Base-by-base conservation (phyloP, 441 rosid genomes). In the Biscutella laevigata region DNA sequence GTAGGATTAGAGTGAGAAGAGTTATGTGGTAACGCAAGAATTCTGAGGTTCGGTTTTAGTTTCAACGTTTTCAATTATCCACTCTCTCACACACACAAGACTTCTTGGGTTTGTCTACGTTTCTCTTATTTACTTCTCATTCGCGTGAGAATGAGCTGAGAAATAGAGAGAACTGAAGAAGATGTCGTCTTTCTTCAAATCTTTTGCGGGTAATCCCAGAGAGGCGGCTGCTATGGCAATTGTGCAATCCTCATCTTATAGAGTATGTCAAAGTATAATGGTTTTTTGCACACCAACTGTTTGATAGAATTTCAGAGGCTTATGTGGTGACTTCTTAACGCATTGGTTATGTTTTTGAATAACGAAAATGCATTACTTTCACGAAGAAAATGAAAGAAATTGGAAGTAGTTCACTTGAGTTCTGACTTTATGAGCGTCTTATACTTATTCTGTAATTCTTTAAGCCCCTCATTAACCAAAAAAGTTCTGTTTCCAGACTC, bases 181-280 rank as follows among this genome's bases (percentile, higher is more conserved):
- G 43, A 68, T 56, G 72, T 42, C 72, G 0, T 74, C 83, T 8
- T 61, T 69, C 51, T 70, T 77, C 34, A 77, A 81, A 64, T 78
- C 83, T 15, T 53, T 83, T 32, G 72, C 82, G 1, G 67, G 70
- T 4, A 74, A 70, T 70, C 66, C 84, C 64, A 76, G 74, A 15
- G 71, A 70, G 37, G 83, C 77, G 58, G 79, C 90, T 66, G 74
- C 78, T 7, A 76, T 78, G 71, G 75, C 86, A 43, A 65, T 78
- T 74, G 69, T 77, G 62, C 87, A 85, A 14, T 61, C 83, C 6
- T 79, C 96, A 60, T 69, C 88, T 61, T 80, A 57, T 48, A 68
- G 62, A 70, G 96, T 84, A 69, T 38, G 58, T 38, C 15, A 21
- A 16, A 14, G 5, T 36, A 29, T 5, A 21, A 6, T 6, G 11